A percentile compares a stretch with the other conserved stretches of the same genome.
Evolutionary conservation across 768 basidiomycete species (phyloP).

Genomic region (Pleurotus cornucopiae): DNA sequence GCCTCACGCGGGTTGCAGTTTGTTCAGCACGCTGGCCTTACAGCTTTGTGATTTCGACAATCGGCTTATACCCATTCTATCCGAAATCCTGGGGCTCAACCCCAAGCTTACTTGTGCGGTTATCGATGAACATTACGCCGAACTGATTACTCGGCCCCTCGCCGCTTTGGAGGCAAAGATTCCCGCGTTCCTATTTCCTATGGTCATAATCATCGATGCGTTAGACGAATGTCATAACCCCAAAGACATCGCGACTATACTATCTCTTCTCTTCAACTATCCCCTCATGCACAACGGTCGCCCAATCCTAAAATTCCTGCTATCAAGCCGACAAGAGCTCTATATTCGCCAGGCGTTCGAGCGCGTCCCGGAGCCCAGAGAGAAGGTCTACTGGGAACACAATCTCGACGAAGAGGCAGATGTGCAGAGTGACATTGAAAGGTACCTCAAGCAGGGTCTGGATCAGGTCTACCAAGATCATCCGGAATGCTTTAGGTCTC

Average conservation of each 20-base stretch:
- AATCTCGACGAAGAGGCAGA: neutral
- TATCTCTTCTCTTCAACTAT: neutral
- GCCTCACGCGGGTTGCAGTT: neutral
- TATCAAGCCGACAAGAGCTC: neutral
- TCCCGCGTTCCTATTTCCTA: neutral
- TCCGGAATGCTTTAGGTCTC: neutral
- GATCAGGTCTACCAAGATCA: neutral
- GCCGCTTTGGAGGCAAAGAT: neutral
- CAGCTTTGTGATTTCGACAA: constrained; percentile 1
- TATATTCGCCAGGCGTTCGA: neutral
- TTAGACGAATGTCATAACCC: constrained; percentile 8
- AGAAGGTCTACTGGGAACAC: neutral
- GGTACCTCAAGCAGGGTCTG: neutral
- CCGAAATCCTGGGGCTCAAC: neutral
- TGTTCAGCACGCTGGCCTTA: constrained; percentile 7
- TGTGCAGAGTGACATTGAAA: neutral
- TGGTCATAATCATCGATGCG: constrained; percentile 9
- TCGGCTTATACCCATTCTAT: neutral
- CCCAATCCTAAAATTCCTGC: neutral
- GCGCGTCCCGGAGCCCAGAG: neutral
- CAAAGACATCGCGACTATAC: neutral
- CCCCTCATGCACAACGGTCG: neutral
- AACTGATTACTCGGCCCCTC: constrained; percentile 4
- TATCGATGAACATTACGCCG: neutral
- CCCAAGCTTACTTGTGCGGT: neutral